Conservation (phyloP, 2,329 filamentous ascomycete species). For the Ilyonectria robusta region DNA sequence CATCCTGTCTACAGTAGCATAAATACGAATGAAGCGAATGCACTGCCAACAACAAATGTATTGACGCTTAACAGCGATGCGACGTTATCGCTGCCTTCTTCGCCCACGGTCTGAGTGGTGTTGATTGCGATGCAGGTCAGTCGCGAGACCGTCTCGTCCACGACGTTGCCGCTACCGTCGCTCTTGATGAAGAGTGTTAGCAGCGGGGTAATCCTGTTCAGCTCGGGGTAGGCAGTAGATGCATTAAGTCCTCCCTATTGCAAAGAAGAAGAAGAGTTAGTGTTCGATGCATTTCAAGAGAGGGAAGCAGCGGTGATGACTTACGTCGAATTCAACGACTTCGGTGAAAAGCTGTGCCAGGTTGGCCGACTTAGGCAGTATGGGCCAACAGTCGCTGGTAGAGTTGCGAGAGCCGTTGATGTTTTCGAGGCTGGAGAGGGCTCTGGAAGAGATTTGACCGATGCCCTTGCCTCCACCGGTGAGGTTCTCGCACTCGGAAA, state of each 20-base stretch:
- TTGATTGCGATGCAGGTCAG: background rate
- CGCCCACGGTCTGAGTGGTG: background rate
- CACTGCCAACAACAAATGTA: background rate
- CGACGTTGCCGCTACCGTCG: background rate
- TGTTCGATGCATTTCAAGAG: background rate
- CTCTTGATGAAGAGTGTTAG: background rate
- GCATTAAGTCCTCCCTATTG: conserved; percentile 3
- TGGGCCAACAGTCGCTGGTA: conserved; percentile 13
- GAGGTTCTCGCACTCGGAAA: conserved; percentile 3
- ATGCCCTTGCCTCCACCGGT: conserved; percentile 3
- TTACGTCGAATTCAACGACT: background rate
- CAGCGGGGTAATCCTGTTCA: conserved; percentile 1
- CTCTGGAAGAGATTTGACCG: background rate
- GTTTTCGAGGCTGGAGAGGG: conserved; percentile 2
- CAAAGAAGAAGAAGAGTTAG: background rate
- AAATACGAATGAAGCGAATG: background rate
- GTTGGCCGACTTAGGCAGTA: conserved; percentile 14
- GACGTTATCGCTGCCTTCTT: background rate
- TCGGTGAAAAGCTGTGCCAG: conserved; percentile 2
- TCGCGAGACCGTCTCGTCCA: conserved; percentile 2
- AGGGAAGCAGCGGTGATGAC: background rate
- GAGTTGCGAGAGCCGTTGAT: background rate
- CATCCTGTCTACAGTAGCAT: background rate
- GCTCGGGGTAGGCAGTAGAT: conserved; percentile 4
- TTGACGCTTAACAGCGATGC: background rate